These are phyloP conservation scores for Erigeron canadensis DNA, from an alignment of 129 eudicot species.

Conservation along the genomic window DNA sequence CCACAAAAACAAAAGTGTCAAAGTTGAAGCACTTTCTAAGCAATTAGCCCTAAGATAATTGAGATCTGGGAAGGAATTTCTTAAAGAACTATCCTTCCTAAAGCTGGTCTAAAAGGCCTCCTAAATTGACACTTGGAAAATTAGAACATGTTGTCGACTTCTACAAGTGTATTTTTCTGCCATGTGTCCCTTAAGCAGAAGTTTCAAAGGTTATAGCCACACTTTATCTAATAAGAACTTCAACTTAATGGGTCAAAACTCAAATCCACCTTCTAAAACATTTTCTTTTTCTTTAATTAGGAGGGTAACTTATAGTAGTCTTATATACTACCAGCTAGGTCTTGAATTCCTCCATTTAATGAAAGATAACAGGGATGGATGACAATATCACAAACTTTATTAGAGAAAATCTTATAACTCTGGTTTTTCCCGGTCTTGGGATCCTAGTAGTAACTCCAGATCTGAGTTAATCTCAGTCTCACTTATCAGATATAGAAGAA, in stretches of 20 bases:
- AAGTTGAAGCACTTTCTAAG: too few species aligned
- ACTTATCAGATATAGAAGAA: too few species aligned
- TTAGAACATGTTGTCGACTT: neutral
- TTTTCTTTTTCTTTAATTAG: neutral
- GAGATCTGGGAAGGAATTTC: slow-evolving; percentile 1
- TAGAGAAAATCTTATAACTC: too few species aligned
- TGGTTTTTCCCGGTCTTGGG: too few species aligned
- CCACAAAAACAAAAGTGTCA: too few species aligned
- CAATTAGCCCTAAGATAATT: neutral
- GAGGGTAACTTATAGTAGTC: neutral
- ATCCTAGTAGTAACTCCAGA: too few species aligned
- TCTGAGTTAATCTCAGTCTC: too few species aligned
- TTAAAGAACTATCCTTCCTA: neutral
- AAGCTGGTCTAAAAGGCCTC: neutral
- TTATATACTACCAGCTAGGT: neutral
- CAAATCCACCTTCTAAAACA: too few species aligned
- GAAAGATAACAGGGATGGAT: neutral
- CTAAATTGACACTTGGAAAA: neutral
- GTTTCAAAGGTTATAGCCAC: neutral
- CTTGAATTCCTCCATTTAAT: neutral
- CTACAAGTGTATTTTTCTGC: neutral
- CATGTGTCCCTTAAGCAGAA: neutral
- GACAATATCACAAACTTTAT: too few species aligned
- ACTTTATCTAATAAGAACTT: neutral
- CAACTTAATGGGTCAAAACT: neutral